A percentile compares a stretch with the other conserved stretches of the same genome.
Evolutionary conservation across 768 basidiomycete genomes (phyloP).

Genomic region (Phlebiopsis flavidoalba): DNA sequence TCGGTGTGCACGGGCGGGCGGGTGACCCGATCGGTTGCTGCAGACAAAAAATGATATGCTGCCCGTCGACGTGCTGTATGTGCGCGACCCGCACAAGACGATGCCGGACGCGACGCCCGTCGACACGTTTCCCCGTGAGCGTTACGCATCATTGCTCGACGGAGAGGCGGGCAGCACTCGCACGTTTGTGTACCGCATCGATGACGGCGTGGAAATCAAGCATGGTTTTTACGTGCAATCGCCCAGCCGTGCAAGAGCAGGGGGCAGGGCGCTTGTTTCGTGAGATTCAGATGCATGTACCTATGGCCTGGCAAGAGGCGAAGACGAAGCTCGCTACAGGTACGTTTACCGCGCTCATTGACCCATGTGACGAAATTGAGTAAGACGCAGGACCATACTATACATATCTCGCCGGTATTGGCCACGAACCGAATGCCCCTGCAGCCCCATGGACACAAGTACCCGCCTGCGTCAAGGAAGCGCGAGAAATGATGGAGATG

Average conservation of each 20-base stretch:
- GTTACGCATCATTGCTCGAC: neutral
- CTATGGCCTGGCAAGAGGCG: conserved; percentile 9
- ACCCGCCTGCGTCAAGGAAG: conserved; percentile 2
- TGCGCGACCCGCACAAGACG: conserved; percentile 12
- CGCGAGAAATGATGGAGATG: conserved; percentile 5
- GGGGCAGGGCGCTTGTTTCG: conserved; percentile 5
- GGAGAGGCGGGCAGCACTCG: neutral
- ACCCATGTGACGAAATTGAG: neutral
- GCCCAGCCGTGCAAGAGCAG: neutral
- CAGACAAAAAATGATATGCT: conserved; percentile 8
- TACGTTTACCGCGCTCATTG: neutral
- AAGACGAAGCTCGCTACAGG: conserved; percentile 7
- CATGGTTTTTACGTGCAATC: conserved; percentile 15
- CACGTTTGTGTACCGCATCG: conserved; percentile 4
- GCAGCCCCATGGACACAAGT: neutral
- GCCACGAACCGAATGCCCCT: neutral
- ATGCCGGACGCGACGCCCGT: conserved; percentile 2
- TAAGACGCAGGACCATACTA: conserved; percentile 11
- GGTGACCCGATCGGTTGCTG: neutral
- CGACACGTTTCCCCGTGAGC: conserved; percentile 5
- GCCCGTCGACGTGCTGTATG: conserved; percentile 8
- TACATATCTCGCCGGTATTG: conserved; percentile 7
- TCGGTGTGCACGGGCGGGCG: neutral
- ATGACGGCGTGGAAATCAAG: neutral
- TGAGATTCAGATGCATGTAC: conserved; percentile 9